These are phyloP conservation scores for Leccinum sublutescens DNA, from an alignment of 768 basidiomycete genomes.

Conservation along the genomic window DNA sequence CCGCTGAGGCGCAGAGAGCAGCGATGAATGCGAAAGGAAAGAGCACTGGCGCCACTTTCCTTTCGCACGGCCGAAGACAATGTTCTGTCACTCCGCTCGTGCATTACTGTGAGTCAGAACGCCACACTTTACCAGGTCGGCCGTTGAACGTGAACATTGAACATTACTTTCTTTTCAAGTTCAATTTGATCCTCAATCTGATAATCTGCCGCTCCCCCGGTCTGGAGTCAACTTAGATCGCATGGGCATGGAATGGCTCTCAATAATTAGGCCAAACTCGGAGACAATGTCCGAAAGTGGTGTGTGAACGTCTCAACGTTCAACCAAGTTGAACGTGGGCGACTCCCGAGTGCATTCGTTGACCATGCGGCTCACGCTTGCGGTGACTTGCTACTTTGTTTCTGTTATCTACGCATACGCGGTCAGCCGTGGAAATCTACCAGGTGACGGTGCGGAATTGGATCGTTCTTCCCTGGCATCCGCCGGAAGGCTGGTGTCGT, in stretches of 20 bases:
- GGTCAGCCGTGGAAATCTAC: conserved; percentile 7
- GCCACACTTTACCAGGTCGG: too few relatives aligned
- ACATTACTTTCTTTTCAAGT: not conserved
- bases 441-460: not conserved
- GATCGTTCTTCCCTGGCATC: not conserved
- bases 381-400: not conserved
- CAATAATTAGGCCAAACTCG: too few relatives aligned
- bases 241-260: not conserved
- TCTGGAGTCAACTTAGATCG: not conserved
- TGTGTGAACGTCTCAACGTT: not conserved
- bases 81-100: too few relatives aligned
- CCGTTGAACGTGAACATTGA: too few relatives aligned
- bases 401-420: conserved; percentile 12
- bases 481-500: not conserved
- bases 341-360: not conserved
- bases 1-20: too few relatives aligned
- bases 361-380: conserved; percentile 5
- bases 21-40: too few relatives aligned
- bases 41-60: too few relatives aligned
- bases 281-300: not conserved
- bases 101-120: too few relatives aligned
- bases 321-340: too few relatives aligned
- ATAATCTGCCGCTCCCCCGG: too few relatives aligned
- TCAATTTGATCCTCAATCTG: not conserved
- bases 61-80: too few relatives aligned